These are phyloP conservation scores for Biscutella laevigata DNA, from an alignment of 441 rosid species.

Conservation along the genomic window DNA sequence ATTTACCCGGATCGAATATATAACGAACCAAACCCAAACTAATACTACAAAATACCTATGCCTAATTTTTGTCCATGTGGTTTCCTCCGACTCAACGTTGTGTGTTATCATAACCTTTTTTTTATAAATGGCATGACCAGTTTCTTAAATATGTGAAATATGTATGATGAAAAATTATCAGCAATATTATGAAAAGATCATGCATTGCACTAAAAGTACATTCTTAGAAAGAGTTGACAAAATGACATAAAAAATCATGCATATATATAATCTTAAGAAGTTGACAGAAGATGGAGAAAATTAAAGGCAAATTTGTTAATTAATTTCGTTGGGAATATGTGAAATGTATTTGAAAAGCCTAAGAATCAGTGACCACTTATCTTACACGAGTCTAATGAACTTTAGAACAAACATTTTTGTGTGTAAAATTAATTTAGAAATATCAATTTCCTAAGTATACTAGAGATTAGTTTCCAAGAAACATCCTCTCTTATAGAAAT, in stretches of 20 bases:
- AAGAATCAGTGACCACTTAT: constrained; percentile 25
- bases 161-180: too few relatives aligned
- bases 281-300: constrained; percentile 11
- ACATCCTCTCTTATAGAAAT: constrained; percentile 25
- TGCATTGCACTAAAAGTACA: not conserved
- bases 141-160: too few relatives aligned
- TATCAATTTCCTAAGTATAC: constrained; percentile 6
- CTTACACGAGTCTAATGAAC: constrained; percentile 17
- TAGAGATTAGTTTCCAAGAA: constrained; percentile 23
- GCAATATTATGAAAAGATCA: too few relatives aligned
- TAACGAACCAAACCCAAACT: too few relatives aligned
- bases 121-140: too few relatives aligned
- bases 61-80: too few relatives aligned
- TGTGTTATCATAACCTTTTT: too few relatives aligned
- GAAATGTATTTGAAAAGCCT: constrained; percentile 14
- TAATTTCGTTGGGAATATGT: constrained; percentile 21
- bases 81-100: too few relatives aligned
- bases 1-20: too few relatives aligned
- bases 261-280: not conserved
- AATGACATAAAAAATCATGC: not conserved
- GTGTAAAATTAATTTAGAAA: not conserved
- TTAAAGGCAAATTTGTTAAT: not conserved
- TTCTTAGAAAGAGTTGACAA: not conserved
- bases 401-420: not conserved
- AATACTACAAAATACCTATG: too few relatives aligned